Base-by-base conservation (phyloP, 805 yeast species). In the Yarrowia porcina region DNA sequence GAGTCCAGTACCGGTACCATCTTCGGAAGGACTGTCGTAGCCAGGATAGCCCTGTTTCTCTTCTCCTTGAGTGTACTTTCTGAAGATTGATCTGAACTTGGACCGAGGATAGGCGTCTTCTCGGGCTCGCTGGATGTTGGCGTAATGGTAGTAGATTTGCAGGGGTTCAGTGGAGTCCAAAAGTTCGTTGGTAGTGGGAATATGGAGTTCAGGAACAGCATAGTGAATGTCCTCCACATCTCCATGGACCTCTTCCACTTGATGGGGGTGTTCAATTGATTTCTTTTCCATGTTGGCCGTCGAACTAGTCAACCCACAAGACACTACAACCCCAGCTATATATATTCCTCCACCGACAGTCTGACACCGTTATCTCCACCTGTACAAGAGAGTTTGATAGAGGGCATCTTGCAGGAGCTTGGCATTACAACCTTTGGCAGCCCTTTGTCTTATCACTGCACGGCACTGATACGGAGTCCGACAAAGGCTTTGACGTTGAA, bases 91-190 rank as follows among this genome's bases (percentile, higher is more conserved):
- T 15, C 45, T 18, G 25, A 52, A 36, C 20, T 17, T 28, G 17
- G 49, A 56, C 1, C 39, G 36, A 15, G 61, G 61, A 28, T 39
- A 38, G 7, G 49, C 49, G 18, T 56, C 61, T 30, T 56, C 61
- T 6, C 49, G 28, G 11, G 61, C 61, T 56, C 61, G 7, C 49
- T 56, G 61, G 4, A 39, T 13, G 10, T 20, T 18, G 5, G 61
- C 61, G 28, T 28, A 56, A 9, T 39, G 20, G 27, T 56, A 56
- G 39, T 56, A 56, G 21, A 39, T 8, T 30, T 56, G 47, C 11
- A 56, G 20, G n/a, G 61, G 61, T 11, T 39, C 49, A 1, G 27
- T 28, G n/a, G 47, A 39, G 39, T 56, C 49, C 39, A 56, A 30
- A 4, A 17, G 13, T 17, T 52, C 59, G 56, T 33, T 33, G 15